Conservation (phyloP, 202 grass and related monocot genomes). For the Dendrocalamus latiflorus region DNA sequence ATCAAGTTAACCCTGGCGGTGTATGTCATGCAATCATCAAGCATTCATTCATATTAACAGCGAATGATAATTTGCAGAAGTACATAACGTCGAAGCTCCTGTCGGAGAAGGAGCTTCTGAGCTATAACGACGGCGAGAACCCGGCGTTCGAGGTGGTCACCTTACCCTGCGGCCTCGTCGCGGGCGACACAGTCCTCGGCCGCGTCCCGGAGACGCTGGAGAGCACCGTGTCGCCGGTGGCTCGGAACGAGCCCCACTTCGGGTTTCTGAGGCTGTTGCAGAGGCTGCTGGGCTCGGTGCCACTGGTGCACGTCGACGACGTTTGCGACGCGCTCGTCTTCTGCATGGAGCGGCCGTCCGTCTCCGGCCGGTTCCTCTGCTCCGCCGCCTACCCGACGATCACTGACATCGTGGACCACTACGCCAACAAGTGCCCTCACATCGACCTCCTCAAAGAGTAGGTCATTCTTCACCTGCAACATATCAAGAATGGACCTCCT, state of each 20-base stretch:
- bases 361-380: conserved; percentile 52
- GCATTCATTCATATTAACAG: background rate
- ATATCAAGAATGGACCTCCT: background rate
- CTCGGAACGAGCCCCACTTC: background rate
- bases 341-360: conserved; percentile 44
- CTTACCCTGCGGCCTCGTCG: conserved; percentile 34
- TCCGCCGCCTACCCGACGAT: conserved; percentile 33
- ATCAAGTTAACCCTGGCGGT: background rate
- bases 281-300: conserved; percentile 44
- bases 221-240: conserved; percentile 31
- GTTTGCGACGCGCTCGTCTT: conserved; percentile 57
- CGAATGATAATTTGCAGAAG: conserved; percentile 5
- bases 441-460: conserved; percentile 46
- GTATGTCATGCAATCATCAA: background rate
- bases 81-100: conserved; percentile 40
- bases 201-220: background rate
- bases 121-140: conserved; percentile 9
- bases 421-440: conserved; percentile 29
- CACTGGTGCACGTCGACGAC: conserved; percentile 60
- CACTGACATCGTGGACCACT: conserved; percentile 20
- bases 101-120: conserved; percentile 45
- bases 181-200: conserved; percentile 35
- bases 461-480: background rate
- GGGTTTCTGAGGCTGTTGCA: conserved; percentile 25
- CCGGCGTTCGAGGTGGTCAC: conserved; percentile 54